Conservation (phyloP, 148 eudicot species). For the Camellia lanceoleosa region DNA sequence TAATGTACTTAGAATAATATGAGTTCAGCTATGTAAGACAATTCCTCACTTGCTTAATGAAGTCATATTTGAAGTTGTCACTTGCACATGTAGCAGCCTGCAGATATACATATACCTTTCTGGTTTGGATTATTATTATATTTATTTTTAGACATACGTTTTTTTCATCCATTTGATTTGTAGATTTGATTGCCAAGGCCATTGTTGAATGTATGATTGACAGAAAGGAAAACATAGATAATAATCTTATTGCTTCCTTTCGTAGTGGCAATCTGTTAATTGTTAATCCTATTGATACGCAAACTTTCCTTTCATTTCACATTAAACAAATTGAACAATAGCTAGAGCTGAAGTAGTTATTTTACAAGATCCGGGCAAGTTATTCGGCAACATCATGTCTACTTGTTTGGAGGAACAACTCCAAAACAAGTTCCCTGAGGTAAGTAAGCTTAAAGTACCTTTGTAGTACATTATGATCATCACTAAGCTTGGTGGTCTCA, state of each 20-base stretch:
- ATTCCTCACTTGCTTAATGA: background rate
- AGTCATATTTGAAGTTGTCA: background rate
- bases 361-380: constrained; percentile 45
- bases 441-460: constrained; percentile 16
- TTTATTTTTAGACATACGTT: background rate
- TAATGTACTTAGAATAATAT: background rate
- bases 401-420: constrained; percentile 56
- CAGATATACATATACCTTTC: background rate
- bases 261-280: constrained; percentile 53
- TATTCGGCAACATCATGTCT: constrained; percentile 49
- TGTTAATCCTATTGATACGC: background rate
- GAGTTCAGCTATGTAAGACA: background rate
- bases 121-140: background rate
- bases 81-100: background rate
- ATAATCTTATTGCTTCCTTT: constrained; percentile 43
- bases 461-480: background rate
- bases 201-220: constrained; percentile 60
- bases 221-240: constrained; percentile 76
- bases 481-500: background rate
- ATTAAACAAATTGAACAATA: background rate
- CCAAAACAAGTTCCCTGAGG: constrained; percentile 46
- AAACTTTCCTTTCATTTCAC: background rate
- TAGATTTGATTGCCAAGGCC: constrained; percentile 59
- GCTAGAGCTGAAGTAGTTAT: constrained; percentile 9
- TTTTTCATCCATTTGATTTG: constrained; percentile 12